Evolutionary conservation across 768 basidiomycete species (phyloP).

Genomic region (Lactarius trivialis): DNA sequence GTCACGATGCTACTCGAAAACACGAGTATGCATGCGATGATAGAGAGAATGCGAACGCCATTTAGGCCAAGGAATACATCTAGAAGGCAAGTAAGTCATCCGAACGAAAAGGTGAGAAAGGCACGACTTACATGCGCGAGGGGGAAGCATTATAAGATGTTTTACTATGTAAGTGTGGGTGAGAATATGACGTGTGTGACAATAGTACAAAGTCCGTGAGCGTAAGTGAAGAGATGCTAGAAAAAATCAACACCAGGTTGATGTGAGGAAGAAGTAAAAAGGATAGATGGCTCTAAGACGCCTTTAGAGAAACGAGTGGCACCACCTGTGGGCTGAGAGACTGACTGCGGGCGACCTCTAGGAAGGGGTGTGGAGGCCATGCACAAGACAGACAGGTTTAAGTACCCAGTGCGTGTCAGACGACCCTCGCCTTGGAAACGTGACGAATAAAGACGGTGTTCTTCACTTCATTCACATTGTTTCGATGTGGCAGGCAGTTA

Average conservation of each 20-base stretch:
- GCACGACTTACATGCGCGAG: slow-evolving; percentile 21
- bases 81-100: not conserved
- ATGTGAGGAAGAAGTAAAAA: not conserved
- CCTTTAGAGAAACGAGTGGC: slow-evolving; percentile 1
- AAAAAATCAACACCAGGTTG: slow-evolving; percentile 22
- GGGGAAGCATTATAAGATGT: slow-evolving; percentile 19
- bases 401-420: slow-evolving; percentile 16
- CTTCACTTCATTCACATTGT: slow-evolving; percentile 8
- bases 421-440: slow-evolving; percentile 17
- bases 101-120: not conserved
- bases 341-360: slow-evolving; percentile 7
- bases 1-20: slow-evolving; percentile 22
- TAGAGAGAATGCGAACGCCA: slow-evolving; percentile 15
- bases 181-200: not conserved
- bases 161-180: slow-evolving; percentile 2
- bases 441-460: not conserved
- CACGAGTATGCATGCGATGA: slow-evolving; percentile 21
- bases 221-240: not conserved
- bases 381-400: slow-evolving; percentile 10
- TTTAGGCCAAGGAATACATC: slow-evolving; percentile 24
- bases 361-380: slow-evolving; percentile 17
- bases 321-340: slow-evolving; percentile 17
- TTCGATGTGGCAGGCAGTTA: not conserved
- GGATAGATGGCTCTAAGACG: slow-evolving; percentile 7
- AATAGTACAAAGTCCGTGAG: not conserved